Base-by-base conservation (phyloP, 495 filamentous ascomycete species). In the Aspergillus mulundensis region DNA sequence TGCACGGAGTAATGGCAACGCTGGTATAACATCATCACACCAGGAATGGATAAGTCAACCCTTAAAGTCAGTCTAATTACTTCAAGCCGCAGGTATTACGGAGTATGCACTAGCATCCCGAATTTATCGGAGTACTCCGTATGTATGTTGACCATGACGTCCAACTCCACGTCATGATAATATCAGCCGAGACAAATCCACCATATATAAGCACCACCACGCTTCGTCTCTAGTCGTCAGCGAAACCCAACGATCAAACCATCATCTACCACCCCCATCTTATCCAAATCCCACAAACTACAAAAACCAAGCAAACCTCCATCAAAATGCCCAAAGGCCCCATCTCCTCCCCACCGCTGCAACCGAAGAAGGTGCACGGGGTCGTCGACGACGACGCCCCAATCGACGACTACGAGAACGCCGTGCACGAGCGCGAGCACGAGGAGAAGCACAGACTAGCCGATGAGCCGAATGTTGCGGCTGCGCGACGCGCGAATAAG, bases 381-480 rank as follows among this genome's bases (percentile, higher is more conserved):
- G 30, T 46, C 16, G 41, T 46, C 25, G 42, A 39, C 28, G 52
- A 54, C 28, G 52, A 54, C 28, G 52, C 41, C 25, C 51, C 52
- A 25, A 20, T 54, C 16, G 52, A 54, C 42, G 53, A 55, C 30
- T 55, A 55, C 30, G 53, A 50, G 48, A 14, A 50, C 14, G 34
- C 43, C 14, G 36, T 47, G 6, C n/a, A 36, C 19, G 43, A 47
- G 12, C 25, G 45, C 4, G 24, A 38, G 28, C 28, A 18, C 7
- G 41, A 55, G 28, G 24, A 48, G 10, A 16, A 18, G 5, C 53
- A 47, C 15, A 43, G 14, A 20, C 42, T 40, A 8, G 43, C 45
- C 12, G 43, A 47, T 21, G 43, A 45, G 42, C 43, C 53, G 53
- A 55, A 55, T 28, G 32, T 55, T 21, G 53, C 42, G 5, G 53